Evolutionary conservation across 192 early-diverging fungal genomes (phyloP).

Genomic region (Rhizophagus prolifer): DNA sequence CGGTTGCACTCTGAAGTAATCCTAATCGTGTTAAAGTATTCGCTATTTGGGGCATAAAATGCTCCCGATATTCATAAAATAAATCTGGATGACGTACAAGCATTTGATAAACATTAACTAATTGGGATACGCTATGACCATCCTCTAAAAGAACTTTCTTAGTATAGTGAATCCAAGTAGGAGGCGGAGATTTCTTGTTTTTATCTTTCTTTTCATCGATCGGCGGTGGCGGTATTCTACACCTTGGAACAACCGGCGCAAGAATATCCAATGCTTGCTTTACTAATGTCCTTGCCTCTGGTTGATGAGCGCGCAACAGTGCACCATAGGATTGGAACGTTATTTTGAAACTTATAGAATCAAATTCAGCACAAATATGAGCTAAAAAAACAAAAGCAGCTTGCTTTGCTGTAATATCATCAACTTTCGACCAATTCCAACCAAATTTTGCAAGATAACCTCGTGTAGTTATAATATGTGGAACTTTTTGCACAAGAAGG

Average conservation of each 20-base stretch:
- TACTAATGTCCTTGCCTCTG: constrained; percentile 83
- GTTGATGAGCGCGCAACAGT: constrained; percentile 84
- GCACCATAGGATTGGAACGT: constrained; percentile 66
- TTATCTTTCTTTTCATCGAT: constrained; percentile 11
- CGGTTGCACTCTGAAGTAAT: constrained; percentile 76
- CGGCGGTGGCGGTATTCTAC: background rate
- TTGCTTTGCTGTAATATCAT: constrained; percentile 95
- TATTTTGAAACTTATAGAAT: constrained; percentile 73
- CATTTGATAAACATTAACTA: constrained; percentile 89
- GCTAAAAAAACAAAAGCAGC: constrained; percentile 92
- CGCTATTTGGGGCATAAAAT: constrained; percentile 90
- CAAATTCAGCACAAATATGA: constrained; percentile 90
- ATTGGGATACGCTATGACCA: constrained; percentile 84
- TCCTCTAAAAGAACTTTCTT: constrained; percentile 91
- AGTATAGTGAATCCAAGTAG: constrained; percentile 86
- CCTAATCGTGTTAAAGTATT: constrained; percentile 85
- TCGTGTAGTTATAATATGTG: constrained; percentile 52
- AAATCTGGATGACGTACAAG: constrained; percentile 85
- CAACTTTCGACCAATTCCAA: constrained; percentile 80
- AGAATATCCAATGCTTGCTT: constrained; percentile 94
- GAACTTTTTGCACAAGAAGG: constrained; percentile 80
- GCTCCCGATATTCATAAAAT: constrained; percentile 86
- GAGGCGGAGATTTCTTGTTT: constrained; percentile 34
- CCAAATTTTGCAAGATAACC: constrained; percentile 58
- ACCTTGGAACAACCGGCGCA: constrained; percentile 83